Evolutionary conservation across 176 grass and related monocot genomes (phyloP).

Genomic region (Zoysia pacifica): DNA sequence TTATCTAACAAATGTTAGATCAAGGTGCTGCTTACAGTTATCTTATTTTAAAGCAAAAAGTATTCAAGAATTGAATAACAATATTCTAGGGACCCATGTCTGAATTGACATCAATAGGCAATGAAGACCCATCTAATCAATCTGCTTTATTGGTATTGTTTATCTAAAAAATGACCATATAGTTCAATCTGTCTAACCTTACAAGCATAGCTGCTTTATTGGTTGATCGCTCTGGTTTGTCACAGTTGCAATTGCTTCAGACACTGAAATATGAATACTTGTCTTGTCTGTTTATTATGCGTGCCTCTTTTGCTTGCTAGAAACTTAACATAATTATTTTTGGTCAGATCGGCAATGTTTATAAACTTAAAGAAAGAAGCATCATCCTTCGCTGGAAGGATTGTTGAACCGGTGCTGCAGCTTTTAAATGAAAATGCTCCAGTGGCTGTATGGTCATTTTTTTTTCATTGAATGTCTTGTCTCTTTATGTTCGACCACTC

Average conservation of each 20-base stretch:
- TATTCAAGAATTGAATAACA: background rate
- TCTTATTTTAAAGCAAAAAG: background rate
- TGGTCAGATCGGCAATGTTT: slow-evolving; percentile 62
- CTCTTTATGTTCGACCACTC: slow-evolving; percentile 26
- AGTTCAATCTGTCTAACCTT: slow-evolving; percentile 2
- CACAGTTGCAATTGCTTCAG: slow-evolving; percentile 18
- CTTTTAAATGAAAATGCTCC: slow-evolving; percentile 59
- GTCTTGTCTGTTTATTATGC: background rate
- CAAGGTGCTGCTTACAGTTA: background rate
- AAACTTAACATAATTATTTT: slow-evolving; percentile 33
- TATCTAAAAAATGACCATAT: background rate
- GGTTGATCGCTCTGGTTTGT: background rate
- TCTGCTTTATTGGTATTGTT: background rate
- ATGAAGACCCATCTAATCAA: background rate
- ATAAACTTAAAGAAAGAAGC: slow-evolving; percentile 84
- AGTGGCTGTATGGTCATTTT: slow-evolving; percentile 46
- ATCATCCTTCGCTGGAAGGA: slow-evolving; percentile 73
- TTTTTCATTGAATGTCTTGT: slow-evolving; percentile 26
- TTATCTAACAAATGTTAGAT: slow-evolving; percentile 2
- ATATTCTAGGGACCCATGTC: background rate
- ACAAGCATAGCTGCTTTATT: slow-evolving; percentile 9
- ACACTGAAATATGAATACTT: background rate
- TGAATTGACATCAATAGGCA: background rate
- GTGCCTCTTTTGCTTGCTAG: slow-evolving; percentile 26
- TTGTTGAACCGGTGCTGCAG: slow-evolving; percentile 61